Conservation (phyloP, 495 filamentous ascomycete species). For the Delitschia confertaspora region DNA sequence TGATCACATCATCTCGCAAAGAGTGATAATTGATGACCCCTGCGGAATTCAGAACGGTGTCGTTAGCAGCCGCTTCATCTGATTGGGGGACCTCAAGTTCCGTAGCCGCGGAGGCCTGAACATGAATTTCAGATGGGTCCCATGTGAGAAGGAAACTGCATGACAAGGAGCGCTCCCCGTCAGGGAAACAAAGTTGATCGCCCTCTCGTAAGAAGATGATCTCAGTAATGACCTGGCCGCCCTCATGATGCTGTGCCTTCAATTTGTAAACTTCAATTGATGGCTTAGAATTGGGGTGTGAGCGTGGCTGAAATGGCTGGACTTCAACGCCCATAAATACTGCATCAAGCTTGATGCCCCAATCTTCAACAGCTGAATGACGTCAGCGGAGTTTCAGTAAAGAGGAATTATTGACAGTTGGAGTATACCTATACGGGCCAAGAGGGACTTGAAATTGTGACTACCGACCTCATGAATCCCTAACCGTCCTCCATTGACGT, state of each 20-base stretch:
- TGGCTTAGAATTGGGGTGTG: neutral
- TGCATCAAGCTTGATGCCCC: slow-evolving; percentile 19
- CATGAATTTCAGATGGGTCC: slow-evolving; percentile 14
- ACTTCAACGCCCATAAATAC: slow-evolving; percentile 1
- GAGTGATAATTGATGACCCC: no score
- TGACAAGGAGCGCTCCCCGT: no score
- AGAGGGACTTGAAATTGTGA: no score
- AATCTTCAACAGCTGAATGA: slow-evolving; percentile 4
- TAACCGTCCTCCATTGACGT: no score
- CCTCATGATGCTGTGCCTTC: neutral
- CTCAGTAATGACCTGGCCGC: slow-evolving; percentile 7
- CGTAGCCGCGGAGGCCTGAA: slow-evolving; percentile 12
- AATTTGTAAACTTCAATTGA: slow-evolving; percentile 7
- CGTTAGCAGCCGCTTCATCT: no score
- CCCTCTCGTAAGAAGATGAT: slow-evolving; percentile 20
- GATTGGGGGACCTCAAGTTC: slow-evolving; percentile 9
- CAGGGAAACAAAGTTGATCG: slow-evolving; percentile 8
- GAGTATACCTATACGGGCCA: no score
- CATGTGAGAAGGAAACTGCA: slow-evolving; percentile 3
- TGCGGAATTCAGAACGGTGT: neutral
- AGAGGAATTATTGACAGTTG: no score
- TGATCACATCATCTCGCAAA: no score
- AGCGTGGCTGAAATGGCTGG: neutral
- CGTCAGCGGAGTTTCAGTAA: no score
- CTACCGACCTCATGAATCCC: no score